These are phyloP conservation scores for Neurospora sp. DNA, from an alignment of 495 filamentous ascomycete species.

Conservation along the genomic window DNA sequence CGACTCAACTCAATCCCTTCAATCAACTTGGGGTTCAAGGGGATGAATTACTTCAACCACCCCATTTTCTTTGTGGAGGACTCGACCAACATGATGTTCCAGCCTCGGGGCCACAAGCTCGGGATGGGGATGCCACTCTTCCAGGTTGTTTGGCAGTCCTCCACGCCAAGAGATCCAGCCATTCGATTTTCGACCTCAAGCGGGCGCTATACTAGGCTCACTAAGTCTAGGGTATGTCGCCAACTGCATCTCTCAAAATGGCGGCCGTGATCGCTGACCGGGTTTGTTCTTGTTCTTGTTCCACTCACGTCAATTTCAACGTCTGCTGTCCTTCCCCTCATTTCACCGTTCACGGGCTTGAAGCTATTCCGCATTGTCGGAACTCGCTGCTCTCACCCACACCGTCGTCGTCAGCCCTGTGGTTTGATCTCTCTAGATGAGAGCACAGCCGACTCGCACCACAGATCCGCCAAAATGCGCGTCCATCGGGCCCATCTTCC, in stretches of 20 bases:
- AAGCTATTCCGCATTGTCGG: neutral
- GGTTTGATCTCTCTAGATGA: neutral
- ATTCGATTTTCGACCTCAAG: neutral
- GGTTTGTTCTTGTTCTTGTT: neutral
- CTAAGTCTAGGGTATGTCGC: neutral
- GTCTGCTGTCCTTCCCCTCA: neutral
- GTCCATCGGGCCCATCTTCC: neutral
- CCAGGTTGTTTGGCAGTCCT: neutral
- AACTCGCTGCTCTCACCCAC: neutral
- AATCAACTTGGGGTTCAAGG: neutral
- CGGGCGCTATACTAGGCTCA: neutral
- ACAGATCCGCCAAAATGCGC: constrained; percentile 9
- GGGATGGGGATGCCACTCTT: neutral
- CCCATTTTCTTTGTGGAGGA: constrained; percentile 3
- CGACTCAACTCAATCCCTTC: neutral
- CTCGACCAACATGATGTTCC: neutral
- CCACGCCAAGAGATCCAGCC: neutral
- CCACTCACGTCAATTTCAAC: neutral
- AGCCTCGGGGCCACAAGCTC: neutral
- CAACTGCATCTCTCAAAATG: neutral
- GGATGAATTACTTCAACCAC: constrained; percentile 10
- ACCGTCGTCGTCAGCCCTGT: neutral
- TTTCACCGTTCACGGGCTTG: neutral
- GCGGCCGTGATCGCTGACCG: neutral
- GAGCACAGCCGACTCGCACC: neutral